Conservation (phyloP, 2,329 filamentous ascomycete species). For the Xylaria sp. region DNA sequence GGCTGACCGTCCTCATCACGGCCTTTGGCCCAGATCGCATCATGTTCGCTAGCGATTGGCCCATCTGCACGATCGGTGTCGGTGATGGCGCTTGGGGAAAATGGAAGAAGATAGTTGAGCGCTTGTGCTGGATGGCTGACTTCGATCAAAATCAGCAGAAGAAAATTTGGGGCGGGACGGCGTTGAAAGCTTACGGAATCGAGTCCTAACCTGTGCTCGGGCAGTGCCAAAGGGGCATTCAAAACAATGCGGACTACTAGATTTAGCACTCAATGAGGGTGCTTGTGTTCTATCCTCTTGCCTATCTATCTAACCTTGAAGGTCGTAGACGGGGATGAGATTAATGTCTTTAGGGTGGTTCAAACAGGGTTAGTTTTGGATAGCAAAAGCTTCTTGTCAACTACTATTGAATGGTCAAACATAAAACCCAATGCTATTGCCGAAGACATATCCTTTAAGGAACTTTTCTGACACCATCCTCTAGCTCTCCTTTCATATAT, state of each 20-base stretch:
- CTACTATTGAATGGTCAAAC: neutral
- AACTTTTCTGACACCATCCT: neutral
- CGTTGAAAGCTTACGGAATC: constrained; percentile 74
- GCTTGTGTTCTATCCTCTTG: neutral
- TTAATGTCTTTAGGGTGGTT: neutral
- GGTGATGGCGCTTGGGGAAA: constrained; percentile 72
- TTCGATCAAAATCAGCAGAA: constrained; percentile 69
- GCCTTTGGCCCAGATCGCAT: constrained; percentile 77
- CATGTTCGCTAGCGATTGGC: constrained; percentile 96
- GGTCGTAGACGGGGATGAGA: neutral
- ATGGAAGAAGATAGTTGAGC: constrained; percentile 78
- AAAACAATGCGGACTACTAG: neutral
- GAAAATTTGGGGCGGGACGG: constrained; percentile 78
- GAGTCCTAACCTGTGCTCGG: constrained; percentile 31
- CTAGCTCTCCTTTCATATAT: neutral
- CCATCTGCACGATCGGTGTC: constrained; percentile 79
- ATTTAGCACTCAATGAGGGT: neutral
- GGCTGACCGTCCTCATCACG: constrained; percentile 76
- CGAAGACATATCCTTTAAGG: neutral
- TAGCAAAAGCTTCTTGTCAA: too few relatives aligned
- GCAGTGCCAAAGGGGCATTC: neutral
- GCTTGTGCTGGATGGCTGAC: constrained; percentile 70
- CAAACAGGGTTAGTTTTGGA: neutral
- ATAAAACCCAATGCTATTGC: neutral
- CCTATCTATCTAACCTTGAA: neutral